Base-by-base conservation (phyloP, 1,284 basidiomycete species). In the Irpex sp. region DNA sequence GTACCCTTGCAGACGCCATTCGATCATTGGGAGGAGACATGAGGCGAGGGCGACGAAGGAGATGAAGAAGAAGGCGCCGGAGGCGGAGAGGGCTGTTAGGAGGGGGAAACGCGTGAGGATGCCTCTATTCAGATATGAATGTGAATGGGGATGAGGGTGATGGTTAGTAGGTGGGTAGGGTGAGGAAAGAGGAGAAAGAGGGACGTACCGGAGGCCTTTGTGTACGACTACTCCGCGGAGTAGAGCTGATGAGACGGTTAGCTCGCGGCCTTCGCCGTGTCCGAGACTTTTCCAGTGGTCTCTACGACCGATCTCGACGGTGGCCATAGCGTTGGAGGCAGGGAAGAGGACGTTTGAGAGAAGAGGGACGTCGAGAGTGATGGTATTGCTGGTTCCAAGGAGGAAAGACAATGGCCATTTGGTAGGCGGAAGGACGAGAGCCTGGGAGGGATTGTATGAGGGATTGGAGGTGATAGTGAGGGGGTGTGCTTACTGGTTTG, bases 231-330 rank as follows among this genome's bases (percentile, higher is more conserved):
- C 74, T 5, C 91, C 92, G 62, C 76, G 79, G 43, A 93, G 67
- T 26, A 77, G 79, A 17, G 89, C 88, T 33, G 83, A 78, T 26
- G 82, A 68, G 1, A 93, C 83, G 65, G 82, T 89, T 4, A 93
- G 69, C 72, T 93, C 90, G 59, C 86, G 85, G 15, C 84, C 88
- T 73, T 87, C 77, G 3, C 90, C 91, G 19, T 71, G 76, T 5
- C 89, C 89, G 9, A 93, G 61, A 49, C 76, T 81, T 71, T 74
- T 86, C 90, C 90, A 93, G 43, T 78, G 76, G 70, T 93, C 90
- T 17, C 74, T 78, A 39, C 90, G 83, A 1, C 90, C 90, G 47
- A 93, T 69, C 67, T 88, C 82, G 11, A 93, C 76, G 59, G 73
- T 76, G 17, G 86, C 90, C 49, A 77, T 68, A 5, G 89, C 72